phyloP scores from a whole-genome alignment of 2,329 filamentous ascomycete species.

The Aureobasidium sp. region DNA sequence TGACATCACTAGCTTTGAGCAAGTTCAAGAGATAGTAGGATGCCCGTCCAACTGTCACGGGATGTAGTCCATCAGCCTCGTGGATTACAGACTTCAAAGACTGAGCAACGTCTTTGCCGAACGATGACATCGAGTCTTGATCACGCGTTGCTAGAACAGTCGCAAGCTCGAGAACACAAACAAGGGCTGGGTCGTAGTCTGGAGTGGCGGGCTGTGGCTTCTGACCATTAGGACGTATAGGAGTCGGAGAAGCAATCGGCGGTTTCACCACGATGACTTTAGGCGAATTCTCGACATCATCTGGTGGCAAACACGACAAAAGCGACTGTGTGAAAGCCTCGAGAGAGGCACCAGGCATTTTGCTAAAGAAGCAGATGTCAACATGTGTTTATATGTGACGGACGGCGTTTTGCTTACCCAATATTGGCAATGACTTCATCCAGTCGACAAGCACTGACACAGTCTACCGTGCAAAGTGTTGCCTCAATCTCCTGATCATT shows the following conservation, averaged over 20 bases:
- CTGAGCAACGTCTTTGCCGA: constrained; percentile 75
- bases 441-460: constrained; percentile 82
- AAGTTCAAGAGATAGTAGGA: constrained; percentile 81
- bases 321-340: constrained; percentile 63
- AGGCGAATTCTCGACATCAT: constrained; percentile 52
- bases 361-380: constrained; percentile 37
- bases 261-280: constrained; percentile 84
- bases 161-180: constrained; percentile 86
- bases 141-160: constrained; percentile 76
- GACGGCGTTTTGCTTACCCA: constrained; percentile 47
- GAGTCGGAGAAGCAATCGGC: constrained; percentile 61
- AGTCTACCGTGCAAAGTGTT: constrained; percentile 89
- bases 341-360: constrained; percentile 54
- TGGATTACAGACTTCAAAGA: constrained; percentile 75
- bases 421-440: constrained; percentile 78
- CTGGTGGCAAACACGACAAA: constrained; percentile 78
- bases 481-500: constrained; percentile 96
- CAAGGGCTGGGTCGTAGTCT: constrained; percentile 75
- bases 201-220: constrained; percentile 51
- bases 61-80: constrained; percentile 71
- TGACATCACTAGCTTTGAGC: constrained; percentile 76
- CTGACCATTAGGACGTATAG: constrained; percentile 52
- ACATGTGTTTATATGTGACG: neutral
- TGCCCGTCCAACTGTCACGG: constrained; percentile 73
- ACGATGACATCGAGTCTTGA: constrained; percentile 59